Percentiles rank a stretch among this genome's conserved stretches.
Conservation (phyloP, 2,329 filamentous ascomycete species). For the Phialemoniopsis sp. region DNA sequence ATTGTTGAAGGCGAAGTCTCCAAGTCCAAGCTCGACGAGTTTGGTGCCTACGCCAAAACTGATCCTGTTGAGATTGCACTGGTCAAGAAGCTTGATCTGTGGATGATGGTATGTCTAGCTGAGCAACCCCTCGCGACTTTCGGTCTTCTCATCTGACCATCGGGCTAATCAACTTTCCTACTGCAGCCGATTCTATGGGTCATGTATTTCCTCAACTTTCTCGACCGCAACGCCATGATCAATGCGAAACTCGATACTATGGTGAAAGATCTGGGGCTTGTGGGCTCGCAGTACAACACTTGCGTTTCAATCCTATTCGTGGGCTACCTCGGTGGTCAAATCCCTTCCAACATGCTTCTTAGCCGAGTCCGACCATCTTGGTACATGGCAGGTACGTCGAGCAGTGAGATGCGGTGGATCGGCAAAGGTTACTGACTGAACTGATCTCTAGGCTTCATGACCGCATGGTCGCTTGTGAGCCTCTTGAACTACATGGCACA, state of each 20-base stretch:
- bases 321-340: no score
- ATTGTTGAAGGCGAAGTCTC: no score
- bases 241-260: slow-evolving; percentile 1
- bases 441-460: no score
- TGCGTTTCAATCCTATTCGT: slow-evolving; percentile 2
- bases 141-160: not conserved
- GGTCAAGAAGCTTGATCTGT: not conserved
- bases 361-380: no score
- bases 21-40: slow-evolving; percentile 1
- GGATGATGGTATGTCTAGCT: slow-evolving; percentile 1
- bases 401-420: no score
- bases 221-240: slow-evolving; percentile 2
- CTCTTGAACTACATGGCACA: no score
- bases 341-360: no score
- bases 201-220: slow-evolving; percentile 2
- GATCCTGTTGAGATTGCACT: slow-evolving; percentile 1
- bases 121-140: not conserved
- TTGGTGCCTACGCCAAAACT: slow-evolving; percentile 1
- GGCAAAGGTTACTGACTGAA: no score
- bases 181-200: slow-evolving; percentile 1
- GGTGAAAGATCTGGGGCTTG: not conserved
- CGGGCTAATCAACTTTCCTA: not conserved
- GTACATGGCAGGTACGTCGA: no score
- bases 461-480: no score
- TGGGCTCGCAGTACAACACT: slow-evolving; percentile 1